Evolutionary conservation across 2,329 filamentous ascomycete genomes (phyloP).

Genomic region (Hypocrella siamensis): DNA sequence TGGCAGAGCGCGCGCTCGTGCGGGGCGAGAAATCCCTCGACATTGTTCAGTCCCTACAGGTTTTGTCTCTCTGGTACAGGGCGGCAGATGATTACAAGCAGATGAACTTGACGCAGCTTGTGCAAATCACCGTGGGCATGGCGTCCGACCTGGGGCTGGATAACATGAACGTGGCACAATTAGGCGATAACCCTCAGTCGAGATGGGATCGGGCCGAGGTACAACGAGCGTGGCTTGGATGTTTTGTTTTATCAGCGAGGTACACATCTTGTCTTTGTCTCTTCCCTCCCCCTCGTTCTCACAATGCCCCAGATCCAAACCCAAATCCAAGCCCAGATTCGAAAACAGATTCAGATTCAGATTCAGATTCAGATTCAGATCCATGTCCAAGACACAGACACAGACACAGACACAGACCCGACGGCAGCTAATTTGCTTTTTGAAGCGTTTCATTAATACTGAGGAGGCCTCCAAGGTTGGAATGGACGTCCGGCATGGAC

Average conservation of each 20-base stretch:
- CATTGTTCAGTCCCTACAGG: slow-evolving; percentile 2
- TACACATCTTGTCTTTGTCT: not conserved
- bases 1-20: slow-evolving; percentile 1
- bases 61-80: slow-evolving; percentile 2
- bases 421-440: no score
- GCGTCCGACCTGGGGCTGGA: not conserved
- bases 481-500: slow-evolving; percentile 1
- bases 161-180: not conserved
- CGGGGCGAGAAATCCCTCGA: slow-evolving; percentile 2
- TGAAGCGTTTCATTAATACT: slow-evolving; percentile 3
- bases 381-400: no score
- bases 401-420: no score
- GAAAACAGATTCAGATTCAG: no score
- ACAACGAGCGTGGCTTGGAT: slow-evolving; percentile 2
- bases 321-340: no score
- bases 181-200: not conserved
- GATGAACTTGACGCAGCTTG: slow-evolving; percentile 1
- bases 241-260: slow-evolving; percentile 3
- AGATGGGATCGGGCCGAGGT: slow-evolving; percentile 2
- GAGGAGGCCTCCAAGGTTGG: slow-evolving; percentile 1
- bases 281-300: not conserved
- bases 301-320: no score
- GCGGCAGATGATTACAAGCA: not conserved
- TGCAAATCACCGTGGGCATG: slow-evolving; percentile 1
- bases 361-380: no score